Conservation (phyloP, 306 rosid species). For the Astragalus membranaceus region DNA sequence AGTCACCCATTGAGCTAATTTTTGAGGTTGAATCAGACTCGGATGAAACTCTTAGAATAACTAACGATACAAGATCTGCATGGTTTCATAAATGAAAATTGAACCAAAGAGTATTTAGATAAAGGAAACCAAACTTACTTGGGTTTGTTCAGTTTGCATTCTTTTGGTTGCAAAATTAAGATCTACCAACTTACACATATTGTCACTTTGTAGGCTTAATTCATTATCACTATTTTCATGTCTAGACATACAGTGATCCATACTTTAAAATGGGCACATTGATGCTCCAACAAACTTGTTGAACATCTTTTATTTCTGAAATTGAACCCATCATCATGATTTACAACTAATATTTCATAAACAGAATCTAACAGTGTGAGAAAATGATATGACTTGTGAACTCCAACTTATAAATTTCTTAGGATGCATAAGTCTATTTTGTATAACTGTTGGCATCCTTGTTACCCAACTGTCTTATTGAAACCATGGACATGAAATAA, state of each 20-base stretch:
- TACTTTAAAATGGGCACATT: background rate
- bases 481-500: background rate
- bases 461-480: background rate
- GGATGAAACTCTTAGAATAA: background rate
- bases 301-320: background rate
- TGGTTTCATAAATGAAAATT: background rate
- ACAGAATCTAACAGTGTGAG: background rate
- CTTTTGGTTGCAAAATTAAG: slow-evolving; percentile 1
- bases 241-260: slow-evolving; percentile 2
- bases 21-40: background rate
- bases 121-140: background rate
- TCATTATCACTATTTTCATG: background rate
- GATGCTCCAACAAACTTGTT: background rate
- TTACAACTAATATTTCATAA: background rate
- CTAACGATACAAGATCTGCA: background rate
- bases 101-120: background rate
- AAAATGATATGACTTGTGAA: background rate
- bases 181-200: background rate
- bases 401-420: background rate
- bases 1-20: no score
- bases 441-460: background rate
- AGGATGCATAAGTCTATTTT: background rate
- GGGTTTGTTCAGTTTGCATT: background rate
- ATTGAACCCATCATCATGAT: background rate
- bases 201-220: background rate